These are phyloP conservation scores for Mycena rebaudengoi DNA, from an alignment of 768 basidiomycete species.

Conservation along the genomic window DNA sequence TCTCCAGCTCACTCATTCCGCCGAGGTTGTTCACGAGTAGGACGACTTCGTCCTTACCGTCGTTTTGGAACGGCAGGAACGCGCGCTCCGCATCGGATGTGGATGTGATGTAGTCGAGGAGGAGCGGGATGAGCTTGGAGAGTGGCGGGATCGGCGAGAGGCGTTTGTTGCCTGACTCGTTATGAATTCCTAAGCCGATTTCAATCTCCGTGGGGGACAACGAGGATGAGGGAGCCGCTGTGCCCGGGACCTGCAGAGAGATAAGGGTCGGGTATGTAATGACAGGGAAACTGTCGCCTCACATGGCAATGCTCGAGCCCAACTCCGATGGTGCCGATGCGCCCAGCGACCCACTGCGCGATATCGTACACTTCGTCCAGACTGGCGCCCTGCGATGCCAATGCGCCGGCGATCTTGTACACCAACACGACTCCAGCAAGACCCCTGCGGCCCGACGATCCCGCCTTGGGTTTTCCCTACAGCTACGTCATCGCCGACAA, in stretches of 20 bases:
- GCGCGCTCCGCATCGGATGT: slow-evolving; percentile 79
- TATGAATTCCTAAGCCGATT: slow-evolving; percentile 93
- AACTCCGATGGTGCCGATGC: slow-evolving; percentile 83
- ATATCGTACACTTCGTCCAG: slow-evolving; percentile 74
- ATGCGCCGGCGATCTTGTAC: slow-evolving; percentile 91
- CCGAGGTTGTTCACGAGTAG: slow-evolving; percentile 91
- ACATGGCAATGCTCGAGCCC: slow-evolving; percentile 93
- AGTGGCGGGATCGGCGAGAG: slow-evolving; percentile 78
- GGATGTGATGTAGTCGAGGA: slow-evolving; percentile 77
- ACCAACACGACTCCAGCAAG: slow-evolving; percentile 84
- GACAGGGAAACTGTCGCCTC: slow-evolving; percentile 26
- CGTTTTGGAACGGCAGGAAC: slow-evolving; percentile 68
- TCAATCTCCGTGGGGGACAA: slow-evolving; percentile 76
- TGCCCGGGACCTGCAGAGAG: slow-evolving; percentile 76
- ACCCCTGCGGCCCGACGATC: slow-evolving; percentile 83
- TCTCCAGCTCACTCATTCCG: slow-evolving; percentile 84
- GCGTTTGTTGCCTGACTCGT: slow-evolving; percentile 80
- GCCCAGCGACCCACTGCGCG: slow-evolving; percentile 72
- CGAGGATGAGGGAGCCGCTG: slow-evolving; percentile 62
- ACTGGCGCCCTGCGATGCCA: slow-evolving; percentile 70
- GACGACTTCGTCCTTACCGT: slow-evolving; percentile 74
- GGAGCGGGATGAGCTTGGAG: slow-evolving; percentile 70
- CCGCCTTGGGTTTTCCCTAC: slow-evolving; percentile 83
- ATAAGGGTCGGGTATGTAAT: not conserved
- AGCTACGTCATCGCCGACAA: slow-evolving; percentile 91